Evolutionary conservation across 1,139 yeast genomes (phyloP).

Genomic region (Hyphopichia pseudoburtonii): DNA sequence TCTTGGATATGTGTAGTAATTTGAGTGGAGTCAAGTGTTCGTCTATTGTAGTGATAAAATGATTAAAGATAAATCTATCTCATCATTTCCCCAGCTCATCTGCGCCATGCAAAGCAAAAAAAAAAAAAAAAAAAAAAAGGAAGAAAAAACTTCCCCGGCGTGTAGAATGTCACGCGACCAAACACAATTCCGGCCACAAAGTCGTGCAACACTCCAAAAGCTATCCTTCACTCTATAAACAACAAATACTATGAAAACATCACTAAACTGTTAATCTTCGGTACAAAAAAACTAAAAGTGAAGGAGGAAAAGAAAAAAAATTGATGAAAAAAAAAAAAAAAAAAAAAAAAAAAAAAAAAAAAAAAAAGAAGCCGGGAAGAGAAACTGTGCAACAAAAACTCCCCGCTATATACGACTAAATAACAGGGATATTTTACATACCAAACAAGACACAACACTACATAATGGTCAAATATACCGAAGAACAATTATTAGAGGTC

Average conservation of each 20-base stretch:
- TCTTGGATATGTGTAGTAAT: not conserved
- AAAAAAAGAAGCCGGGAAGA: not conserved
- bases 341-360: not conserved
- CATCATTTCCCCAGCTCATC: constrained; percentile 2
- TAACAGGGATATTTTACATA: no score
- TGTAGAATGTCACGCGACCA: constrained; percentile 2
- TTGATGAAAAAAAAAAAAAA: not conserved
- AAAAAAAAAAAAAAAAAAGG: constrained; percentile 1
- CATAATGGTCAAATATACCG: constrained; percentile 62
- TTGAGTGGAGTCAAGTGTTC: no score
- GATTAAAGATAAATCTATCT: not conserved
- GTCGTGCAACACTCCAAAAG: not conserved
- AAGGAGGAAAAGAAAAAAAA: no score
- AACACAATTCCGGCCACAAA: not conserved
- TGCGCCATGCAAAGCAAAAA: not conserved
- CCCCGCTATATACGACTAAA: no score
- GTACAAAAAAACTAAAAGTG: not conserved
- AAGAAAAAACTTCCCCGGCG: not conserved
- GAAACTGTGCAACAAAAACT: no score
- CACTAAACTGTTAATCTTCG: no score
- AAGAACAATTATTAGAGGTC: constrained; percentile 62
- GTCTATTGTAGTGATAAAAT: not conserved
- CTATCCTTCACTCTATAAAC: no score
- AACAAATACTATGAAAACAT: no score
- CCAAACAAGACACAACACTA: no score